These are phyloP conservation scores for Didymella pinodella DNA, from an alignment of 2,329 filamentous ascomycete genomes.

Conservation along the genomic window DNA sequence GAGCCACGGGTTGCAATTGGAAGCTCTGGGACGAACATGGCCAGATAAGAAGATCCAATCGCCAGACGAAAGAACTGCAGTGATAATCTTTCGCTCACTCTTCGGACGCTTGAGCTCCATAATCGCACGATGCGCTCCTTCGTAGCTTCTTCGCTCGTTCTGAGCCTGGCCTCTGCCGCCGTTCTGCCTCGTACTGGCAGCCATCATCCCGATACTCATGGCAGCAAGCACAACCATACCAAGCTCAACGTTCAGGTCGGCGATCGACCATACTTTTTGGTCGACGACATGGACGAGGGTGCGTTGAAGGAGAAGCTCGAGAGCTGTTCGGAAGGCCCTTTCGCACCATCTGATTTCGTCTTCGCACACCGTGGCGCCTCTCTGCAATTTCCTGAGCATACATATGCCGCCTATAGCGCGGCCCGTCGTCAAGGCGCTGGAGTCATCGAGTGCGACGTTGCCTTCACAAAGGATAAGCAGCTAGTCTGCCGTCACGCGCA, in stretches of 20 bases:
- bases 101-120: conserved; percentile 12
- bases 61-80: conserved; percentile 26
- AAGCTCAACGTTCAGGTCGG: conserved; percentile 48
- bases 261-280: conserved; percentile 47
- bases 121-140: conserved; percentile 40
- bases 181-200: conserved; percentile 31
- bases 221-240: conserved; percentile 18
- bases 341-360: conserved; percentile 46
- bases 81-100: conserved; percentile 23
- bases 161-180: conserved; percentile 41
- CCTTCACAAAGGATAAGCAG: conserved; percentile 50
- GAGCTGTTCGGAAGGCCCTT: conserved; percentile 48
- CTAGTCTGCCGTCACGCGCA: conserved; percentile 51
- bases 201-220: conserved; percentile 28
- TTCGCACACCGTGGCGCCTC: conserved; percentile 49
- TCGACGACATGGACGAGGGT: conserved; percentile 51
- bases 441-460: conserved; percentile 50
- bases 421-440: conserved; percentile 48
- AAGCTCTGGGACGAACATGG: conserved; percentile 9
- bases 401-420: conserved; percentile 41
- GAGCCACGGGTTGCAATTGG: conserved; percentile 19
- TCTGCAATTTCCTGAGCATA: conserved; percentile 50
- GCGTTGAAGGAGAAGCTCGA: conserved; percentile 49
- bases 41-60: conserved; percentile 36
- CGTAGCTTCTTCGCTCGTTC: conserved; percentile 36